These are phyloP conservation scores for Trichoderma aggressivum DNA, from an alignment of 2,329 filamentous ascomycete species.

Conservation along the genomic window DNA sequence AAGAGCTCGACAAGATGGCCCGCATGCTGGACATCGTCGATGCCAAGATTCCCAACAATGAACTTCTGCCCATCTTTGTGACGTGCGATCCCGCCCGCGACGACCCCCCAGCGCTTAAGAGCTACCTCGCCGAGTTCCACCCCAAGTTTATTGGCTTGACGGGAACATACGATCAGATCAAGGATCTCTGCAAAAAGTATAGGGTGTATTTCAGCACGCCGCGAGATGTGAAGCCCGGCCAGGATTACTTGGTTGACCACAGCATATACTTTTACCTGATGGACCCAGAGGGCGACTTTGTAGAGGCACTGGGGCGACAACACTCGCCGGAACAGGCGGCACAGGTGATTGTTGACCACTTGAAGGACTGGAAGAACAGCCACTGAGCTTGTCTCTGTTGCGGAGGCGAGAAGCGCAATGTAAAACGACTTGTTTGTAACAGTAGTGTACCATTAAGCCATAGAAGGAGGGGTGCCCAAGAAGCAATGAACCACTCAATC, in stretches of 20 bases:
- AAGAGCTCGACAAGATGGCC: conserved; percentile 99
- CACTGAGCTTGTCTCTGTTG: not conserved
- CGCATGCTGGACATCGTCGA: conserved; percentile 77
- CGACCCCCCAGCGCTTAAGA: conserved; percentile 76
- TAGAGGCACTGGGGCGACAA: conserved; percentile 92
- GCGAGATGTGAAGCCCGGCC: conserved; percentile 78
- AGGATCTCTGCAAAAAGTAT: conserved; percentile 91
- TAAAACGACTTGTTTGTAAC: conserved; percentile 13
- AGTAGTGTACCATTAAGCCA: conserved; percentile 19
- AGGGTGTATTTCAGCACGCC: conserved; percentile 97
- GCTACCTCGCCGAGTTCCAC: conserved; percentile 90
- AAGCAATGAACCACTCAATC: conserved; percentile 22
- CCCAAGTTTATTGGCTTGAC: conserved; percentile 81
- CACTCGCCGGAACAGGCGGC: conserved; percentile 86
- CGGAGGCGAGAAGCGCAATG: not conserved
- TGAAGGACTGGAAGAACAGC: conserved; percentile 55
- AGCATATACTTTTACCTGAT: conserved; percentile 99
- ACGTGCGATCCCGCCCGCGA: conserved; percentile 94
- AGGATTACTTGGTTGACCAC: conserved; percentile 97
- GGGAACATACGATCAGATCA: conserved; percentile 90
- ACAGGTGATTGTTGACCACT: conserved; percentile 79
- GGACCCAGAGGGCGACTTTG: conserved; percentile 97
- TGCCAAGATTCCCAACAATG: conserved; percentile 44
- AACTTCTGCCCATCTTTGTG: conserved; percentile 80
- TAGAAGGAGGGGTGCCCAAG: not conserved